phyloP scores from a whole-genome alignment of 1,284 basidiomycete species.

The Schizophyllum commune region DNA sequence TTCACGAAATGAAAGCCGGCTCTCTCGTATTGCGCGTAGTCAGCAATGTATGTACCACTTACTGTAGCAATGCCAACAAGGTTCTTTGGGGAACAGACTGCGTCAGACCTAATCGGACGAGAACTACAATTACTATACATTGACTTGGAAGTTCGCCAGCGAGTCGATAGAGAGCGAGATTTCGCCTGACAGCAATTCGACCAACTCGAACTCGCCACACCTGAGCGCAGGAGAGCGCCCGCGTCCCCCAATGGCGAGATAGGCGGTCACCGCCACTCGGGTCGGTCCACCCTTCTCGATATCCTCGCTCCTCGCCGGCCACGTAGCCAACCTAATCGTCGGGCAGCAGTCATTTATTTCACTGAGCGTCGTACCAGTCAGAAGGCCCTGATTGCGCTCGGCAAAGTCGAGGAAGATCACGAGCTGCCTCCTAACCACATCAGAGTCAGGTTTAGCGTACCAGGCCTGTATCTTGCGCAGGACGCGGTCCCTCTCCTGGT shows the following conservation, averaged over 20 bases:
- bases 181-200: not conserved
- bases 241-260: not conserved
- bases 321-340: not conserved
- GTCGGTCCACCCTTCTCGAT: not conserved
- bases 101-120: not conserved
- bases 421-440: not conserved
- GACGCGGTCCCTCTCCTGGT: not conserved
- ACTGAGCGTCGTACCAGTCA: not conserved
- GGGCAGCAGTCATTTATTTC: not conserved
- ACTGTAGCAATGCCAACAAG: not conserved
- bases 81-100: not conserved
- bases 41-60: not conserved
- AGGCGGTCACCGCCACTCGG: not conserved
- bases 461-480: not conserved
- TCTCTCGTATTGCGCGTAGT: not conserved
- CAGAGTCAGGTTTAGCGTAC: not conserved
- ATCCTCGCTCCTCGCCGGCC: not conserved
- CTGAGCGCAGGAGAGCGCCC: too few species aligned
- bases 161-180: not conserved
- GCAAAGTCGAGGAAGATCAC: not conserved
- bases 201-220: too few species aligned
- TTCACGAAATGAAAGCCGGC: slow-evolving; percentile 28
- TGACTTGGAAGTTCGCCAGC: too few species aligned
- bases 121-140: too few species aligned
- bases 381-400: not conserved